A percentile compares a stretch with the other conserved stretches of the same genome.
These are phyloP conservation scores for Fusarium papillatum DNA, from an alignment of 2,329 filamentous ascomycete species.

Conservation along the genomic window DNA sequence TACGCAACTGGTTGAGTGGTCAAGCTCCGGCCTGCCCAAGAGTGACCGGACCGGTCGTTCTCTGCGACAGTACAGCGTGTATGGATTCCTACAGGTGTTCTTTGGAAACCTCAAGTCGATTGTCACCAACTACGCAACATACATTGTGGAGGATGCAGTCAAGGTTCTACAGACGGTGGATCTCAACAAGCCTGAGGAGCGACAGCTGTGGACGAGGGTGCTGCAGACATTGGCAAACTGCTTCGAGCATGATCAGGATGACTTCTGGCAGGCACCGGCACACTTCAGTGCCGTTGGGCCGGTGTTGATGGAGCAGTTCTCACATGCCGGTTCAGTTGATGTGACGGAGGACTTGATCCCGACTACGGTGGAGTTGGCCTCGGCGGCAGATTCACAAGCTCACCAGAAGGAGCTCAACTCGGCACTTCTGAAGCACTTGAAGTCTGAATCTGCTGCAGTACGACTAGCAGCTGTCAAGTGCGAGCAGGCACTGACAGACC, in stretches of 20 bases:
- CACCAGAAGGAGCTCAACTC: constrained; percentile 93
- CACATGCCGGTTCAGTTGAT: constrained; percentile 59
- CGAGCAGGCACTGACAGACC: constrained; percentile 83
- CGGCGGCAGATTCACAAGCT: constrained; percentile 85
- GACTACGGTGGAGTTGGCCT: constrained; percentile 83
- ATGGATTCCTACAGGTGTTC: constrained; percentile 83
- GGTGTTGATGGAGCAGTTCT: constrained; percentile 78
- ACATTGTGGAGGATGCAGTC: constrained; percentile 83
- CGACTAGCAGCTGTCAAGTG: constrained; percentile 86
- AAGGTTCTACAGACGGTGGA: constrained; percentile 68
- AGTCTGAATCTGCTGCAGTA: constrained; percentile 78
- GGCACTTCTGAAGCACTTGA: constrained; percentile 82
- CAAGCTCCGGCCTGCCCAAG: constrained; percentile 71
- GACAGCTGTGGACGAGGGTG: constrained; percentile 76
- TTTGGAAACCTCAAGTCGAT: constrained; percentile 93
- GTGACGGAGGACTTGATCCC: constrained; percentile 73
- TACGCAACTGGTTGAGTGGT: constrained; percentile 87
- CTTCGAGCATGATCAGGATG: constrained; percentile 92
- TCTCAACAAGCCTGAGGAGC: constrained; percentile 64
- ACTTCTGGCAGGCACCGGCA: constrained; percentile 94
- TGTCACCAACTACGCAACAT: constrained; percentile 91
- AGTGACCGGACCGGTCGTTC: constrained; percentile 70
- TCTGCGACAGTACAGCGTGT: constrained; percentile 81
- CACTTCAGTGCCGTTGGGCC: constrained; percentile 83
- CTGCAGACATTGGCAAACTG: constrained; percentile 80